Evolutionary conservation across 148 eudicot genomes (phyloP), one percentile per base, ranked within the genome.

Genomic region (Rhododendron ovatum): DNA sequence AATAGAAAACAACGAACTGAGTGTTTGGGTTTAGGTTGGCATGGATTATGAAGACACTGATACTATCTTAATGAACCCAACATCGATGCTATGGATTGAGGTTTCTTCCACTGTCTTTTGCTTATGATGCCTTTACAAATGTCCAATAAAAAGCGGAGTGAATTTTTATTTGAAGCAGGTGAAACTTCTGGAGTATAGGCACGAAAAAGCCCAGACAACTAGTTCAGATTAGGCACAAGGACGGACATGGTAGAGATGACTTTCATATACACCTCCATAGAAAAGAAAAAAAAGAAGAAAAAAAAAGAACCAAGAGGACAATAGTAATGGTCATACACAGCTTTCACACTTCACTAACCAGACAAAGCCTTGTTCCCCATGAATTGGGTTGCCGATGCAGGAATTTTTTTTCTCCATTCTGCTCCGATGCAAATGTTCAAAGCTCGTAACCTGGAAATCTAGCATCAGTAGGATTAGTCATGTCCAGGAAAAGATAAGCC

Each of bases 381-480:
- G 18, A 69, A 13, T 13, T 69, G 3, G 71, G 30, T 69, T 69
- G 75, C 28, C 37, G 1, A 14, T 8, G 1, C 3, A 3, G 75
- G n/a, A 28, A 30, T 69, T 12, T 69, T 28, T 26, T 26, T 26
- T 4, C 75, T 1, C 15, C 33, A 67, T 67, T 67, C 35, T 10
- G 74, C 74, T 67, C 74, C 3, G 6, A 28, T 9, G 37, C 75
- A 45, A 30, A 7, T 37, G 39, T 65, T 88, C 51, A 94, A 45
- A 93, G 89, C 89, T 95, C 95, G 85, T 91, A 93, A 76, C 86
- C 93, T 35, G 96, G 95, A 80, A 95, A 95, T 80, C 92, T 89
- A 78, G 96, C 93, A 77, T 86, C 84, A 10, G 50, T 18, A 20
- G 94, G 95, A n/a, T 88, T 89, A 14, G 78, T 77, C 94, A 93